A percentile compares a stretch with the other conserved stretches of the same genome.
Evolutionary conservation across 352 stramenopile species (phyloP).

Genomic region (Phytophthora meadii): DNA sequence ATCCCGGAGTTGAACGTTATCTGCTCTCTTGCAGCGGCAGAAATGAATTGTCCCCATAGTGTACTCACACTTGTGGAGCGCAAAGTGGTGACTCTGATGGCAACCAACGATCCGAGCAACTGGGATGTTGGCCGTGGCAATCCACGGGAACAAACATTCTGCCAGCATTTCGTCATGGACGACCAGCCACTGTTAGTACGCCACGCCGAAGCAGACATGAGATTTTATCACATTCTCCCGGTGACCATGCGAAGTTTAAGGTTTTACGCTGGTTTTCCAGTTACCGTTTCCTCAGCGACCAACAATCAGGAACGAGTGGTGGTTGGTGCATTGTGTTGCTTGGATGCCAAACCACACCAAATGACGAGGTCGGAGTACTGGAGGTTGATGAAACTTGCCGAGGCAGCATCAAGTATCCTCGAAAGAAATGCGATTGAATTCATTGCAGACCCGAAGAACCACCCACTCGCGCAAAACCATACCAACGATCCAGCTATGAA

Average conservation of each 20-base stretch:
- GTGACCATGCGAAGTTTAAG: constrained; percentile 30
- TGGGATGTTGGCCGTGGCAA: constrained; percentile 39
- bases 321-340: constrained; percentile 43
- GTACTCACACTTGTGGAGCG: constrained; percentile 42
- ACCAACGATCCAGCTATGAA: no score
- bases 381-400: constrained; percentile 37
- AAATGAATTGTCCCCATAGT: constrained; percentile 32
- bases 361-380: constrained; percentile 49
- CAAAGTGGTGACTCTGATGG: constrained; percentile 30
- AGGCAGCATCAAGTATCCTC: constrained; percentile 36
- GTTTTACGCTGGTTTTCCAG: constrained; percentile 50
- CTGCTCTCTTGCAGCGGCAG: constrained; percentile 36
- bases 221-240: constrained; percentile 41
- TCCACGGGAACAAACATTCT: constrained; percentile 45
- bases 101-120: constrained; percentile 28
- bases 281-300: constrained; percentile 17
- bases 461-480: no score
- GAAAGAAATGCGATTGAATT: constrained; percentile 21
- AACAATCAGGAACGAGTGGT: constrained; percentile 21
- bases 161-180: constrained; percentile 53
- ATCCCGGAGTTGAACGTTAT: constrained; percentile 39
- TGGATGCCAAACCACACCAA: constrained; percentile 38
- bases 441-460: background rate
- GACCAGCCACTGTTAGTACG: constrained; percentile 44
- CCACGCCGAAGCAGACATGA: constrained; percentile 44